Evolutionary conservation across 352 stramenopile genomes (phyloP).

Genomic region (Bremia lactucae): DNA sequence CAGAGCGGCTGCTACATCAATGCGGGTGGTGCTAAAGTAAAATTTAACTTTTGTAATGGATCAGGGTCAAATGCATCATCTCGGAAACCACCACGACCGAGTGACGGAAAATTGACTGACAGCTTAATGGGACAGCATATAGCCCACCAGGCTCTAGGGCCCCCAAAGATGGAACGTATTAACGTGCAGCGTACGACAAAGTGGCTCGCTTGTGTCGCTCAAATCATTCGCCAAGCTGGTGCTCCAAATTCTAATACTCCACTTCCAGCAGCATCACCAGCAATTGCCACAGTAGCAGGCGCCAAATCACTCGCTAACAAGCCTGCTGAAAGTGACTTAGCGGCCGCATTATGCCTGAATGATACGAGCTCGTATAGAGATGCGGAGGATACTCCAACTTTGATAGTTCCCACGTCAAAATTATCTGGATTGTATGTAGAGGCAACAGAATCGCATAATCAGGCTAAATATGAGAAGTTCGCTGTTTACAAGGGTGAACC

Average conservation of each 20-base stretch:
- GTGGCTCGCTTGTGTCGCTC: constrained; percentile 50
- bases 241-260: constrained; percentile 7
- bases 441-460: neutral
- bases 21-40: constrained; percentile 13
- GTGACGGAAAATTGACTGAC: constrained; percentile 12
- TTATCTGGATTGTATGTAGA: neutral
- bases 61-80: constrained; percentile 6
- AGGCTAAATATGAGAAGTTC: neutral
- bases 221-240: constrained; percentile 56
- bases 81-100: constrained; percentile 13
- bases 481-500: constrained; percentile 4
- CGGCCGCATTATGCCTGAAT: neutral
- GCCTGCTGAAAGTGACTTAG: neutral
- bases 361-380: neutral
- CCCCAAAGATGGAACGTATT: constrained; percentile 71
- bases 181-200: constrained; percentile 66
- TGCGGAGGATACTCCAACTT: neutral
- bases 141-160: constrained; percentile 20
- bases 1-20: constrained; percentile 58
- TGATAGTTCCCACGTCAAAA: neutral
- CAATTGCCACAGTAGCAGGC: neutral
- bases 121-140: constrained; percentile 11
- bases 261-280: neutral
- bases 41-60: constrained; percentile 8
- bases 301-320: neutral